Conservation (phyloP, 2,329 filamentous ascomycete species). For the Fusarium sp. region DNA sequence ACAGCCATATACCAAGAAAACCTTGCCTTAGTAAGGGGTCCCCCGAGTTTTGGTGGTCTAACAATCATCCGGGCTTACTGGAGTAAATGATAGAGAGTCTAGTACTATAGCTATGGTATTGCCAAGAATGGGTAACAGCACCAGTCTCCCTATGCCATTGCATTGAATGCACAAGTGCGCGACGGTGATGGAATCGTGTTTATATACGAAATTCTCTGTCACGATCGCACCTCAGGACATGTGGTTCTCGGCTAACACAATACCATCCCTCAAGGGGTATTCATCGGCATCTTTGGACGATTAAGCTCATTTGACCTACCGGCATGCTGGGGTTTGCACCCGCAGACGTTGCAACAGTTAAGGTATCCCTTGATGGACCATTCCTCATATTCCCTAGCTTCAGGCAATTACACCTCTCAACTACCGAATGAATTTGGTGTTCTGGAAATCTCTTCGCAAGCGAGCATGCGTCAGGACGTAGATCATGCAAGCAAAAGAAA, state of each 20-base stretch:
- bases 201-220: slow-evolving; percentile 1
- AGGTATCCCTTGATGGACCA: slow-evolving; percentile 32
- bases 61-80: neutral
- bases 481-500: slow-evolving; percentile 27
- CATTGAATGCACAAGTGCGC: neutral
- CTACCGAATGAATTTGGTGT: slow-evolving; percentile 15
- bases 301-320: slow-evolving; percentile 45
- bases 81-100: neutral
- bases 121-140: neutral
- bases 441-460: slow-evolving; percentile 2
- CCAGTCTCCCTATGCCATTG: neutral
- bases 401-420: slow-evolving; percentile 29
- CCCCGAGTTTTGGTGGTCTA: no score
- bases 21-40: no score
- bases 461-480: slow-evolving; percentile 17
- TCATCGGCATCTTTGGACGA: slow-evolving; percentile 36
- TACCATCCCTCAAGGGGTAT: slow-evolving; percentile 42
- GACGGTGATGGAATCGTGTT: slow-evolving; percentile 3
- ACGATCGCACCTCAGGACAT: neutral
- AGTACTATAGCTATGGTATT: neutral
- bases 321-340: slow-evolving; percentile 43
- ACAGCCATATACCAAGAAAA: no score
- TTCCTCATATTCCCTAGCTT: slow-evolving; percentile 45
- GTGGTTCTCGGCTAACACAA: slow-evolving; percentile 23
- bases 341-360: slow-evolving; percentile 33